phyloP scores from a whole-genome alignment of 768 basidiomycete species.

The Grammothele lineata region DNA sequence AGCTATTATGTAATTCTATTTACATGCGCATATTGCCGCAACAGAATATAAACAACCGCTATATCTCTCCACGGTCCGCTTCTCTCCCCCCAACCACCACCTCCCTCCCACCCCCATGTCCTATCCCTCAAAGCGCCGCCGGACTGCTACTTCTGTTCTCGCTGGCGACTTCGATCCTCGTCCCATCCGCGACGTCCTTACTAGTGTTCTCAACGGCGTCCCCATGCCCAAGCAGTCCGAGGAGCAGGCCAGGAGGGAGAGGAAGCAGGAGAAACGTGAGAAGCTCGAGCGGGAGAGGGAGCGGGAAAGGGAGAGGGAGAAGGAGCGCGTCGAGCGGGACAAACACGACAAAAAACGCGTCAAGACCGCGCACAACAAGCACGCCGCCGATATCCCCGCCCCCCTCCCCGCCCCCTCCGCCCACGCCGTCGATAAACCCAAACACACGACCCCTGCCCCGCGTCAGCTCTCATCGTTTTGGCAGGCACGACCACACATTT shows the following conservation, averaged over 20 bases:
- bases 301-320: constrained; percentile 30
- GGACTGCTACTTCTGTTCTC: constrained; percentile 73
- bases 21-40: constrained; percentile 23
- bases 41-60: constrained; percentile 25
- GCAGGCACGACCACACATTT: constrained; percentile 68
- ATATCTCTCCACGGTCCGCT: constrained; percentile 27
- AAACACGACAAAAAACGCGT: constrained; percentile 29
- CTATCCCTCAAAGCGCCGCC: constrained; percentile 30
- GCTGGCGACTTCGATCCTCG: constrained; percentile 70
- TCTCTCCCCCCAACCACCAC: constrained; percentile 18
- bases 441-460: constrained; percentile 16
- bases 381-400: constrained; percentile 21
- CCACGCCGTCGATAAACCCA: constrained; percentile 14
- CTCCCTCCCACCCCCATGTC: constrained; percentile 16
- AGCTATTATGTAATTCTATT: constrained; percentile 19
- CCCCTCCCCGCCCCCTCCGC: constrained; percentile 16
- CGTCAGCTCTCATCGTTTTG: constrained; percentile 50
- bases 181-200: constrained; percentile 70
- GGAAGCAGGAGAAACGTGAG: constrained; percentile 41
- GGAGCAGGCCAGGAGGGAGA: constrained; percentile 48
- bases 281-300: constrained; percentile 16
- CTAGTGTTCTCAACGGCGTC: constrained; percentile 75
- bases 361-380: constrained; percentile 19
- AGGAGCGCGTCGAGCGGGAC: constrained; percentile 22
- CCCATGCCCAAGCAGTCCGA: constrained; percentile 61